phyloP scores from a whole-genome alignment of 495 filamentous ascomycete genomes.

The Pseudotulostoma volvatum region DNA sequence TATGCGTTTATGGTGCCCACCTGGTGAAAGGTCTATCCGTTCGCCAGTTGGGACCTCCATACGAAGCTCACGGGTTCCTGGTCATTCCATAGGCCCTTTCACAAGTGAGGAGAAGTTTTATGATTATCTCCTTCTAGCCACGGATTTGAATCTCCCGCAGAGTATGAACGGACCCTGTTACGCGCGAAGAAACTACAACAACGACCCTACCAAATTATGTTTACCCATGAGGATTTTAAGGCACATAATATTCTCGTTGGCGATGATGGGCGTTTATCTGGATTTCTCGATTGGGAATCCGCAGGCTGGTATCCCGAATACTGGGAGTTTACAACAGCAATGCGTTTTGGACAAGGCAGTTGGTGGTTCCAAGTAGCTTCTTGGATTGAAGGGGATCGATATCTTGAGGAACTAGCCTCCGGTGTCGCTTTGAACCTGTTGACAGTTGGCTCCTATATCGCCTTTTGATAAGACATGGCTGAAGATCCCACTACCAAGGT shows the following conservation, averaged over 20 bases:
- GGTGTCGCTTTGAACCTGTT: slow-evolving; percentile 10
- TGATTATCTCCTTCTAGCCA: slow-evolving; percentile 8
- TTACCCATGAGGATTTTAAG: slow-evolving; percentile 36
- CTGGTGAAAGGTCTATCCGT: slow-evolving; percentile 4
- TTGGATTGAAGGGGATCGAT: slow-evolving; percentile 7
- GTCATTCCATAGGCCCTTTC: slow-evolving; percentile 11
- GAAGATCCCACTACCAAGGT: too few species aligned
- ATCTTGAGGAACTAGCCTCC: slow-evolving; percentile 10
- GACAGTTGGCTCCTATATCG: slow-evolving; percentile 11
- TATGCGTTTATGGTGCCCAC: slow-evolving; percentile 8
- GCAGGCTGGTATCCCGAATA: slow-evolving; percentile 38
- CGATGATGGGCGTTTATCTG: slow-evolving; percentile 26
- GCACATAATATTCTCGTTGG: slow-evolving; percentile 30
- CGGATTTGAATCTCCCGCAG: slow-evolving; percentile 5
- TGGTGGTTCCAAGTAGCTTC: slow-evolving; percentile 13
- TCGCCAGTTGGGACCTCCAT: slow-evolving; percentile 8
- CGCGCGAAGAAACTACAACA: slow-evolving; percentile 8
- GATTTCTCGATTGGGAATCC: slow-evolving; percentile 37
- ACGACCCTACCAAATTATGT: slow-evolving; percentile 10
- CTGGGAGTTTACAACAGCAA: slow-evolving; percentile 32
- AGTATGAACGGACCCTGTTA: slow-evolving; percentile 11
- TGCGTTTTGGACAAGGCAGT: slow-evolving; percentile 4
- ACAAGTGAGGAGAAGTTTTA: slow-evolving; percentile 10
- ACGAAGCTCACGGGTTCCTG: slow-evolving; percentile 9
- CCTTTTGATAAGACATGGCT: slow-evolving; percentile 5